Percentiles rank a stretch among this genome's conserved stretches.
These are phyloP conservation scores for Aspergillus versicolor DNA, from an alignment of 2,329 filamentous ascomycete species.

Conservation along the genomic window DNA sequence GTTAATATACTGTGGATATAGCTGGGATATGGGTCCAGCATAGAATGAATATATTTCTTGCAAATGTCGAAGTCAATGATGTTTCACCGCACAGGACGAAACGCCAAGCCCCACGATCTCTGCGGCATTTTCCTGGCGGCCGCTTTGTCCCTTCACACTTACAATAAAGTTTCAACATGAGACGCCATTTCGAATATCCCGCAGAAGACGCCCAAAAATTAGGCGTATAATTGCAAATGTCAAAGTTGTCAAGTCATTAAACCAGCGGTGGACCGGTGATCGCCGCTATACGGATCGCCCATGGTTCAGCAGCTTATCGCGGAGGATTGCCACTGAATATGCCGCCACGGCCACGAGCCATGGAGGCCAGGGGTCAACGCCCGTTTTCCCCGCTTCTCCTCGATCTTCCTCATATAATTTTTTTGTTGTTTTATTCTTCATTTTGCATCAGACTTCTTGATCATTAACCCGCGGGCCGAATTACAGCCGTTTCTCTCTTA, in stretches of 20 bases:
- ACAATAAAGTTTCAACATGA: neutral
- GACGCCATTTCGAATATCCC: neutral
- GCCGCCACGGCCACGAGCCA: neutral
- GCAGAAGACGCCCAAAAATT: neutral
- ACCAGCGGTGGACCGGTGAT: conserved; percentile 21
- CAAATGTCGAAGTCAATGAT: neutral
- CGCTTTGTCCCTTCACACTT: neutral
- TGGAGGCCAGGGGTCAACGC: neutral
- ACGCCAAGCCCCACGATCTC: neutral
- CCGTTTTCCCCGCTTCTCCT: conserved; percentile 3
- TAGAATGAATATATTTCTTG: neutral
- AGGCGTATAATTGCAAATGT: conserved; percentile 6
- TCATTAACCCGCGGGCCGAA: neutral
- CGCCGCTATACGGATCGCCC: conserved; percentile 23
- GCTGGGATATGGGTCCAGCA: neutral
- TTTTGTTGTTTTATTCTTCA: neutral
- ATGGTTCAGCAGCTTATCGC: conserved; percentile 17
- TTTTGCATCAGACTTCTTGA: neutral
- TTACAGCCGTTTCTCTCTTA: neutral
- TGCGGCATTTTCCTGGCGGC: neutral
- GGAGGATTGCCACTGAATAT: conserved; percentile 8
- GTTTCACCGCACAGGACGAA: neutral
- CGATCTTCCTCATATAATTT: neutral
- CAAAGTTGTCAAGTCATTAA: neutral
- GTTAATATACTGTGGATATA: conserved; percentile 10